Evolutionary conservation across 1,139 yeast species (phyloP).

Genomic region (Geotrichum fermentans): DNA sequence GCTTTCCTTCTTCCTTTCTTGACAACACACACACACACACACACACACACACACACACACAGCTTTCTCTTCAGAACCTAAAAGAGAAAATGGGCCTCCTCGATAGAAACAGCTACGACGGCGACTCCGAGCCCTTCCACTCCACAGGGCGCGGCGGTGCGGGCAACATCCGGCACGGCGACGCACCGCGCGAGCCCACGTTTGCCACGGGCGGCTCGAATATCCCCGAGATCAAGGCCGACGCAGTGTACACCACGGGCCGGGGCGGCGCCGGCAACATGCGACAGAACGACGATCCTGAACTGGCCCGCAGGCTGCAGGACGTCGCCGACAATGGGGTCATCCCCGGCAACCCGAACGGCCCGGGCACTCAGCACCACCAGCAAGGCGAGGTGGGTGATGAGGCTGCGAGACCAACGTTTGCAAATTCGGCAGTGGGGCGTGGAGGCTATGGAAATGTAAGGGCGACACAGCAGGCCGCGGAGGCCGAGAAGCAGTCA

Average conservation of each 20-base stretch:
- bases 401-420: conserved; percentile 23
- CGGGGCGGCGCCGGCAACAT: conserved; percentile 81
- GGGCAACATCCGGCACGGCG: conserved; percentile 56
- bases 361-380: not conserved
- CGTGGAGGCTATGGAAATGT: conserved; percentile 42
- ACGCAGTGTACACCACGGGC: conserved; percentile 60
- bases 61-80: too few species aligned
- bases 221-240: conserved; percentile 54
- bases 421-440: conserved; percentile 35
- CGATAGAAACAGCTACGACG: too few species aligned
- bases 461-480: conserved; percentile 27
- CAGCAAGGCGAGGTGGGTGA: not conserved
- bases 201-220: conserved; percentile 38
- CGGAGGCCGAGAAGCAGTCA: conserved; percentile 20
- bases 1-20: too few species aligned
- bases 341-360: not conserved
- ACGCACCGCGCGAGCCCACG: conserved; percentile 49
- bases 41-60: conserved; percentile 1
- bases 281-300: conserved; percentile 57
- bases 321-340: conserved; percentile 53
- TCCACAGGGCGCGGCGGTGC: conserved; percentile 81
- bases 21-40: not conserved
- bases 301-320: conserved; percentile 59
- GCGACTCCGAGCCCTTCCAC: conserved; percentile 21
- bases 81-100: too few species aligned